These are phyloP conservation scores for Boletus reticulatus DNA, from an alignment of 768 basidiomycete species.

Conservation along the genomic window DNA sequence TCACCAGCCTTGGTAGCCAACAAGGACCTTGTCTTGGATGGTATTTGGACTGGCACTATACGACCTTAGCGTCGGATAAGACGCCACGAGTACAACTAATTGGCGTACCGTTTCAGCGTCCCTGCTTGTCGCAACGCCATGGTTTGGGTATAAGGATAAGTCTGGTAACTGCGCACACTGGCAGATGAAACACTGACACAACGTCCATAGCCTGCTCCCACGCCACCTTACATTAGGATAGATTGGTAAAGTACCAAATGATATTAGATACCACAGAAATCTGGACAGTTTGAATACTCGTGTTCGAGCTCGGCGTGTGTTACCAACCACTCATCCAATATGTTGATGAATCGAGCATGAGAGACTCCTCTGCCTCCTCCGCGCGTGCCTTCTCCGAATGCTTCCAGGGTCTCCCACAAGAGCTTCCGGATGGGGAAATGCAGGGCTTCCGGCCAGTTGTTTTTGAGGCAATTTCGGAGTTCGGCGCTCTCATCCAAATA, in stretches of 20 bases:
- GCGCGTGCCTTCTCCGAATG: not conserved
- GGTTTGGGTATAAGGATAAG: not conserved
- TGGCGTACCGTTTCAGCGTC: not conserved
- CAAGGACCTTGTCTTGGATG: slow-evolving; percentile 80
- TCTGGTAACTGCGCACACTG: too few species aligned
- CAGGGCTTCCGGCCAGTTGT: not conserved
- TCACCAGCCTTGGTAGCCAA: slow-evolving; percentile 88
- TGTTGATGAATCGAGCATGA: not conserved
- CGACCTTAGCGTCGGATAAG: not conserved
- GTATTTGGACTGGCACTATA: slow-evolving; percentile 65
- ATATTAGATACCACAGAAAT: too few species aligned
- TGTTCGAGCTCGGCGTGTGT: not conserved
- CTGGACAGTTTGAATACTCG: not conserved
- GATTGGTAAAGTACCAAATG: too few species aligned
- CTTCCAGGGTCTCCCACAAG: not conserved
- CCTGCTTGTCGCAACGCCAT: not conserved
- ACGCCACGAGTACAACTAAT: not conserved
- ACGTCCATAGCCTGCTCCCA: too few species aligned
- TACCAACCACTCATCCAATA: slow-evolving; percentile 1
- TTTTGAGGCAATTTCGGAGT: not conserved
- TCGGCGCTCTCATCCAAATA: not conserved
- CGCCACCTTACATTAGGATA: too few species aligned
- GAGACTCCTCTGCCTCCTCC: not conserved
- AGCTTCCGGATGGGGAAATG: not conserved
- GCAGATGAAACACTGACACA: too few species aligned